Base-by-base conservation (phyloP, 129 eudicot genomes). In the Pseudognaphalium luteoalbum region DNA sequence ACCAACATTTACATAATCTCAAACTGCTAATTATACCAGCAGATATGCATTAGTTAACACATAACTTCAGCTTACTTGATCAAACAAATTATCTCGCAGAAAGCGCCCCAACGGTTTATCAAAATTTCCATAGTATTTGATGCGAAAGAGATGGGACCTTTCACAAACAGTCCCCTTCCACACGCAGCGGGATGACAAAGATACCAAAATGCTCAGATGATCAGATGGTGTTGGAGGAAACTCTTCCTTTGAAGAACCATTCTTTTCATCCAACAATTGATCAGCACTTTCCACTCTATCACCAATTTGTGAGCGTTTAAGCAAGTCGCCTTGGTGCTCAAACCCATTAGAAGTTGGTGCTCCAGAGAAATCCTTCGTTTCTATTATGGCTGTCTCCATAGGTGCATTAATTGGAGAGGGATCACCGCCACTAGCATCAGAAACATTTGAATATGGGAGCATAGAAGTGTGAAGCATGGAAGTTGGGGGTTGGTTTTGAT, bases 161-260 rank as follows among this genome's bases (percentile, higher is more conserved):
- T 95, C 99, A 86, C 99, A 95, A 3, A 95, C 97, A 72, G 97
- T 91, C 68, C 99, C 99, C 83, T 95, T 95, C 96, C 94, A 85
- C 59, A 91, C 94, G 74, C 99, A 95, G 47, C 99, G 88, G 6
- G 99, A 91, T 76, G 97, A 95, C 66, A 91, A 86, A 17, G 97
- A 87, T 66, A 95, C 99, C 81, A 95, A 85, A 51, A 95, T 95
- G 92, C 99, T 95, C 74, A 89, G 99, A 71, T 86, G 85, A 77
- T 95, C 99, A 11, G 97, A 89, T 3, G 96, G 94, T 60, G 97
- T 85, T n/a, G 97, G 96, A 68, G 99, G 94, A 64, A 95, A 91
- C 76, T 89, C 97, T 78, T 95, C 96, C 81, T 89, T 89, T 62
- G 78, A 73, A 79, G 88, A 75, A 35, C 67, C 78, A 21, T 78